A percentile compares a stretch with the other conserved stretches of the same genome.
phyloP scores from a whole-genome alignment of 192 early-diverging fungal species.

The Chytriomyces hyalinus region DNA sequence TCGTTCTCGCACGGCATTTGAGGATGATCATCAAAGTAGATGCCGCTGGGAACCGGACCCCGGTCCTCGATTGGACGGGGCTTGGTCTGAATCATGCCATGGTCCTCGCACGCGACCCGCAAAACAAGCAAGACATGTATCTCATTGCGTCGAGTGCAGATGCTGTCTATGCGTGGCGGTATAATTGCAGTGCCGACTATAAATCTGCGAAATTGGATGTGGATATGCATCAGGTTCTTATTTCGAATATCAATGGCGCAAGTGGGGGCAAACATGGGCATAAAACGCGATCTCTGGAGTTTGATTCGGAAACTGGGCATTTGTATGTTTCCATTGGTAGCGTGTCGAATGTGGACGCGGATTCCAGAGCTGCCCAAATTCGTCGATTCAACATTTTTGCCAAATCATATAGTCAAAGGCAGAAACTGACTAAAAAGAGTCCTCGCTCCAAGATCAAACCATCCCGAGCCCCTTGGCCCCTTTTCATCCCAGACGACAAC shows the following conservation, averaged over 20 bases:
- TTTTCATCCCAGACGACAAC: too few relatives aligned
- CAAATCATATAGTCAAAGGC: background rate
- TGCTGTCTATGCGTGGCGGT: conserved; percentile 42
- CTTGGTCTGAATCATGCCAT: conserved; percentile 42
- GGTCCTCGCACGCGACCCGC: background rate
- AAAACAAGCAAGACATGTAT: conserved; percentile 12
- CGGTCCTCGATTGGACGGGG: conserved; percentile 29
- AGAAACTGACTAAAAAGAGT: background rate
- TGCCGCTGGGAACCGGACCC: background rate
- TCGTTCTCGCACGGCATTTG: background rate
- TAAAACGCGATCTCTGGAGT: conserved; percentile 39
- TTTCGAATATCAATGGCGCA: conserved; percentile 42
- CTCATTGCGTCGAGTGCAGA: conserved; percentile 40
- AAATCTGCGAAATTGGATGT: background rate
- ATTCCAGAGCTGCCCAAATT: conserved; percentile 34
- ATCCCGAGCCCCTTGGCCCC: too few relatives aligned
- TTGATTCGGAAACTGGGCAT: conserved; percentile 24
- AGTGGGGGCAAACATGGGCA: conserved; percentile 34
- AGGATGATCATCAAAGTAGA: background rate
- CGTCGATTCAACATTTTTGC: conserved; percentile 31
- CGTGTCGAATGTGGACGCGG: conserved; percentile 42
- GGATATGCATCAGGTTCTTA: conserved; percentile 13
- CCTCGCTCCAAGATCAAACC: background rate
- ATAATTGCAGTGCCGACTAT: background rate
- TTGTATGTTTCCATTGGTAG: conserved; percentile 46